Evolutionary conservation across 1,284 basidiomycete genomes (phyloP), one percentile per base, ranked within the genome.

Genomic region (Sparassis latifolia): DNA sequence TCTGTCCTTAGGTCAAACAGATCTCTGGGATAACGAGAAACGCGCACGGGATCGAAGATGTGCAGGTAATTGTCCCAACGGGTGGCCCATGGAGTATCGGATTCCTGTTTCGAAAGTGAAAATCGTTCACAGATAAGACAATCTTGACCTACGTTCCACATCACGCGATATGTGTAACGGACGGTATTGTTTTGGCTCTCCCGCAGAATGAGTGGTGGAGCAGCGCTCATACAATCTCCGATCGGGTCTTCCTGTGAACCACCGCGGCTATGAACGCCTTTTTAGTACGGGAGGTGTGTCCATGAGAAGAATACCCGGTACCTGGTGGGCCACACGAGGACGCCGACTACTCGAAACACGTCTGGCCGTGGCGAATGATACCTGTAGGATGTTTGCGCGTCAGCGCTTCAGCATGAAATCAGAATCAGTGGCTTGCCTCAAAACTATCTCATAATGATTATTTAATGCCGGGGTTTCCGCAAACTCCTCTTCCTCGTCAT

Each of bases 21-120:
- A 42, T 20, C 20, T 20, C 27, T 33, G 42, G n/a, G 33, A 31
- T 20, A 30, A 42, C 33, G 28, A 33, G 31, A 30, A 38, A 35
- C 32, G 52, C 65, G 50, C 33, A 67, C 64, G 37, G 84, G 86
- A 59, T 89, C 85, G 57, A 87, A 84, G 48, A 89, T 84, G 56
- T 87, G 85, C 10, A 96, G 77, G 65, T 99, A 98, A 61, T 89
- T 89, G 66, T 99, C 96, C 96, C 96, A 98, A 48, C 96, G 79
- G 1, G 92, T 95, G 4, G 92, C 92, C 92, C 92, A 95, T 44
- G 89, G 88, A 1, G 90, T 89, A 52, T 82, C 77, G 32, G 91
- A 94, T 79, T 86, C 77, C 84, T 91, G 56, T 38, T 9, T 2
- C 4, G 33, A 31, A 40, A 38, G 20, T 20, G 20, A 20, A 20